Evolutionary conservation across 345 rosid species (phyloP).

Genomic region (Dipteronia dyeriana): DNA sequence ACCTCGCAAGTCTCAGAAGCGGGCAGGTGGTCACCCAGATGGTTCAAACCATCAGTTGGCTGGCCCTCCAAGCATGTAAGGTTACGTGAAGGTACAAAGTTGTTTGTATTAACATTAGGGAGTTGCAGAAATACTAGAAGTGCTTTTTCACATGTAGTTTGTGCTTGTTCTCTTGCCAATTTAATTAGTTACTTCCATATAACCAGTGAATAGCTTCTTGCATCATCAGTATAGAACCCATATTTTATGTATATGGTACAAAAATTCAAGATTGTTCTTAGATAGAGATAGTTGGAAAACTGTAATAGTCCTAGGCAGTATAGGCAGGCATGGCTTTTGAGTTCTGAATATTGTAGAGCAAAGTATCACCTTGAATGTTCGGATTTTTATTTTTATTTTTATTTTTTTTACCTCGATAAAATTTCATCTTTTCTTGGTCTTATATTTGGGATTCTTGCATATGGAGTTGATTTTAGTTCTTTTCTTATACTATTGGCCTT

Average conservation of each 20-base stretch:
- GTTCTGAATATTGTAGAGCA: not conserved
- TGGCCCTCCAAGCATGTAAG: conserved; percentile 11
- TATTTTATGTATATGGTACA: not conserved
- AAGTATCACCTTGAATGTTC: not conserved
- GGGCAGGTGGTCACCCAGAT: conserved; percentile 1
- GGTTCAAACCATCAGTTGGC: conserved; percentile 13
- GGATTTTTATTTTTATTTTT: not conserved
- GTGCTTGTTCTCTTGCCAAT: conserved; percentile 12
- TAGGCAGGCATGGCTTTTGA: conserved; percentile 8
- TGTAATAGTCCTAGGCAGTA: conserved; percentile 2
- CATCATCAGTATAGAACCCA: not conserved
- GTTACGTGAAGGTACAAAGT: conserved; percentile 17
- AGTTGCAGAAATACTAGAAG: not conserved
- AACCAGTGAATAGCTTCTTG: not conserved
- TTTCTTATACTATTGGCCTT: not conserved
- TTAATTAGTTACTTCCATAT: not conserved
- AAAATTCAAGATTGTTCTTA: not conserved
- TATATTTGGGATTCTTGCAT: not conserved
- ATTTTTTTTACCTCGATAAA: not conserved
- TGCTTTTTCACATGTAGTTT: not conserved
- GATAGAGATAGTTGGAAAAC: conserved; percentile 12
- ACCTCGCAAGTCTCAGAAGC: conserved; percentile 24
- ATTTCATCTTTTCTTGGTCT: not conserved
- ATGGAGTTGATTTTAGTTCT: not conserved
- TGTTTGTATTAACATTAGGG: conserved; percentile 15